phyloP scores from a whole-genome alignment of 768 basidiomycete species.

The Lentinus brumalis region DNA sequence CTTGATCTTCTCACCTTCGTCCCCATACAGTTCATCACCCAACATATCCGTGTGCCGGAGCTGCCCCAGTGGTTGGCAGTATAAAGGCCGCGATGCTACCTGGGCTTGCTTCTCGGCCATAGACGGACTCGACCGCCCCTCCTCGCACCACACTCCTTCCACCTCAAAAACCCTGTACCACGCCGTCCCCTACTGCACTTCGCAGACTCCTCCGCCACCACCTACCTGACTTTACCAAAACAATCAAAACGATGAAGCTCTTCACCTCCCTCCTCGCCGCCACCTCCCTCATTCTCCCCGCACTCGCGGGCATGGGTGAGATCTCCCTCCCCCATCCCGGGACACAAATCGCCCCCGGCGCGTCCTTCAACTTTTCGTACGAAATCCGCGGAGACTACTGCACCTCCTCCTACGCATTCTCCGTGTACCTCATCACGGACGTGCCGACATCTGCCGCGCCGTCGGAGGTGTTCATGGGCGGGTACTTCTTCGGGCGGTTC shows the following conservation, averaged over 20 bases:
- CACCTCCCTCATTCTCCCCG: constrained; percentile 8
- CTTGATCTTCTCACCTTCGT: neutral
- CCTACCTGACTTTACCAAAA: neutral
- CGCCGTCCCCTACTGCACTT: neutral
- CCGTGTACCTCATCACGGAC: constrained; percentile 43
- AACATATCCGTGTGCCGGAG: neutral
- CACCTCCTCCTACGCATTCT: constrained; percentile 43
- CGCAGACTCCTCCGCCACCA: neutral
- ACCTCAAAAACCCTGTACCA: neutral
- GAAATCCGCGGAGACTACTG: constrained; percentile 42
- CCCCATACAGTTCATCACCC: neutral
- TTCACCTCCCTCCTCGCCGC: constrained; percentile 4
- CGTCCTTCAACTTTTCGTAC: constrained; percentile 44
- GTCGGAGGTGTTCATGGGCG: constrained; percentile 35
- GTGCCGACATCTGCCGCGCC: constrained; percentile 29
- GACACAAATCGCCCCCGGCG: constrained; percentile 42
- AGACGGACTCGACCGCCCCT: neutral
- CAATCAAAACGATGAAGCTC: constrained; percentile 5
- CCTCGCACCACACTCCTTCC: neutral
- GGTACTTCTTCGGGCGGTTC: constrained; percentile 48
- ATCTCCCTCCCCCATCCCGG: constrained; percentile 36
- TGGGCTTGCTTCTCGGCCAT: neutral
- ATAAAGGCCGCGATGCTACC: neutral
- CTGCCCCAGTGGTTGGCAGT: neutral
- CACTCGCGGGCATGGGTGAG: constrained; percentile 20